phyloP scores from a whole-genome alignment of 2,329 filamentous ascomycete genomes.

The Xenosphaeropsis pyriputrescens region DNA sequence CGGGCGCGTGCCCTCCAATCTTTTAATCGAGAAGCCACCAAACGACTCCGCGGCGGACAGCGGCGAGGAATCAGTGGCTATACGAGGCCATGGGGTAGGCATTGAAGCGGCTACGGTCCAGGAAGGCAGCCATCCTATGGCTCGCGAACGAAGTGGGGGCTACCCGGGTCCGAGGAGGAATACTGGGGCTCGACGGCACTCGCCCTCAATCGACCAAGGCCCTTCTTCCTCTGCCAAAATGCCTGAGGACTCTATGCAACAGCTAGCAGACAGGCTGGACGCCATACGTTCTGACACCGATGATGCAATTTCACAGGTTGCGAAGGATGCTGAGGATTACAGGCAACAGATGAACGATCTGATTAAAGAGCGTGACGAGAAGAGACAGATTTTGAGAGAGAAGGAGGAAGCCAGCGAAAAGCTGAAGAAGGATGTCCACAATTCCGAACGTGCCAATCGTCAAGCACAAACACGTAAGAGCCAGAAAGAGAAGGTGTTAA shows the following conservation, averaged over 20 bases:
- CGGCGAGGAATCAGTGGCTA: conserved; percentile 26
- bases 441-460: conserved; percentile 69
- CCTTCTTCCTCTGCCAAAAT: conserved; percentile 33
- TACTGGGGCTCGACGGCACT: conserved; percentile 61
- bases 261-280: conserved; percentile 72
- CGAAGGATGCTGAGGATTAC: conserved; percentile 58
- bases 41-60: conserved; percentile 25
- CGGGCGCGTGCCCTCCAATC: conserved; percentile 39
- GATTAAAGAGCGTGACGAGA: conserved; percentile 63
- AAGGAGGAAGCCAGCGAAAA: conserved; percentile 85
- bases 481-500: conserved; percentile 60
- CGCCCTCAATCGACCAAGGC: conserved; percentile 52
- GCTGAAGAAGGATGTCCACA: conserved; percentile 66
- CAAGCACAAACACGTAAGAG: conserved; percentile 63
- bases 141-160: conserved; percentile 49
- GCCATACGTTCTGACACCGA: conserved; percentile 71
- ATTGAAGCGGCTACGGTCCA: conserved; percentile 48
- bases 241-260: conserved; percentile 53
- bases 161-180: conserved; percentile 41
- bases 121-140: conserved; percentile 42
- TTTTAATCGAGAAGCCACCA: conserved; percentile 34
- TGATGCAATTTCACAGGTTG: conserved; percentile 55
- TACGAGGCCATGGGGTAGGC: conserved; percentile 30
- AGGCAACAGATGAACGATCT: conserved; percentile 51
- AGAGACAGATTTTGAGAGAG: conserved; percentile 66